Percentiles rank a stretch among this genome's conserved stretches.
Conservation (phyloP, 345 rosid genomes). For the Jatropha curcas region DNA sequence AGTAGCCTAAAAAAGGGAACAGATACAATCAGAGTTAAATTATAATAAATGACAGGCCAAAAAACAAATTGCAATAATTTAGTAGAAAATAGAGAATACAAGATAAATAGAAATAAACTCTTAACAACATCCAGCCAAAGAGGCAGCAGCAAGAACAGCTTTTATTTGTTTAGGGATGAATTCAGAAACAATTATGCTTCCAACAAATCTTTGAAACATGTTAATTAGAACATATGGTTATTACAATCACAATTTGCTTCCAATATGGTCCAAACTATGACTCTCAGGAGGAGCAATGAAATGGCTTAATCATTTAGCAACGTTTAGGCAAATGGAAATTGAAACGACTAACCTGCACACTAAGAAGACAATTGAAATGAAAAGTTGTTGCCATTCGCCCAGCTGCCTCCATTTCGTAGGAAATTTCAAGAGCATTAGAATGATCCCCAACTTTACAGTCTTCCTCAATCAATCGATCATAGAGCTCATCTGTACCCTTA, state of each 20-base stretch:
- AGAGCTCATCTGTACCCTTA: constrained; percentile 76
- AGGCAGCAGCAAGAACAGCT: neutral
- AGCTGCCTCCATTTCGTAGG: constrained; percentile 96
- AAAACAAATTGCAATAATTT: neutral
- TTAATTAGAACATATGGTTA: neutral
- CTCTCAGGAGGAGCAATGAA: neutral
- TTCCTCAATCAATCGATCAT: constrained; percentile 82
- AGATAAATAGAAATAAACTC: neutral
- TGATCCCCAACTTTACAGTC: constrained; percentile 95
- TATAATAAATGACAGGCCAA: neutral
- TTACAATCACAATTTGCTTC: neutral
- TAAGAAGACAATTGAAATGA: constrained; percentile 93
- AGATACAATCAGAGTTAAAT: constrained; percentile 26
- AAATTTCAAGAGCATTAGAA: constrained; percentile 87
- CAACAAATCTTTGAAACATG: neutral
- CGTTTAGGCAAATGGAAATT: constrained; percentile 3
- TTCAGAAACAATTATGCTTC: neutral
- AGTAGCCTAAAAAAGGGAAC: constrained; percentile 61
- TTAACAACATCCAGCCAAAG: neutral
- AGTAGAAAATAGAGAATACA: neutral
- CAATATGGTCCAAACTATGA: neutral
- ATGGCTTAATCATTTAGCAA: neutral
- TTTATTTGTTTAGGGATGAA: neutral
- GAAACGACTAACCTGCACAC: constrained; percentile 71
- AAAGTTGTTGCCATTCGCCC: constrained; percentile 93